Conservation (phyloP, 345 rosid species). For the Carallia pectinifolia region DNA sequence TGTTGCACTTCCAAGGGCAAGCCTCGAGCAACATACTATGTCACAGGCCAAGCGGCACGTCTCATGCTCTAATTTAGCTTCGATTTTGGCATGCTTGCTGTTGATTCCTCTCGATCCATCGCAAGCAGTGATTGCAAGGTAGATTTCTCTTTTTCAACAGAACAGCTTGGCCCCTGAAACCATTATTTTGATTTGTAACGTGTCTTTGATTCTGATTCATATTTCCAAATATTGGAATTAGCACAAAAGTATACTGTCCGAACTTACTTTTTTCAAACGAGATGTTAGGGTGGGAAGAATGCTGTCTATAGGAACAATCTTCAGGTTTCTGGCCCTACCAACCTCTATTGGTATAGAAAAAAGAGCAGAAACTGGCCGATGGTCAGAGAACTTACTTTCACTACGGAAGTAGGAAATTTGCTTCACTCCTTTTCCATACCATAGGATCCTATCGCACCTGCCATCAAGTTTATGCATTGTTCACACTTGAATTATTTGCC, state of each 20-base stretch:
- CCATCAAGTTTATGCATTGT: constrained; percentile 15
- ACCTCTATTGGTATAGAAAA: constrained; percentile 55
- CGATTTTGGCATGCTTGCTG: constrained; percentile 15
- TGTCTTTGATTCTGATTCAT: too few species aligned
- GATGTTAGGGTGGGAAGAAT: constrained; percentile 33
- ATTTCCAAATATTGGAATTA: too few species aligned
- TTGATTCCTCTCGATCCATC: constrained; percentile 33
- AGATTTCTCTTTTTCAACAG: constrained; percentile 26
- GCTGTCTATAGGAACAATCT: constrained; percentile 24
- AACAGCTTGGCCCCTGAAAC: constrained; percentile 44
- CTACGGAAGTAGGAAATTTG: constrained; percentile 61
- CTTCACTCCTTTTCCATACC: constrained; percentile 73
- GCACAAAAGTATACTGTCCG: neutral
- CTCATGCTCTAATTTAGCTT: constrained; percentile 24
- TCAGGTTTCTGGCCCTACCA: constrained; percentile 26
- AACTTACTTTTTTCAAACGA: constrained; percentile 28
- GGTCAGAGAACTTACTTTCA: constrained; percentile 66
- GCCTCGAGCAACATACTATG: constrained; percentile 10
- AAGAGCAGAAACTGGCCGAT: constrained; percentile 63
- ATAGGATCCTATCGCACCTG: constrained; percentile 79
- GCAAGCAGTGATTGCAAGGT: constrained; percentile 41
- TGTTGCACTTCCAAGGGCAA: constrained; percentile 9
- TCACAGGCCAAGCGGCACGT: constrained; percentile 14
- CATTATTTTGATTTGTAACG: neutral
- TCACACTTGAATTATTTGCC: neutral